Evolutionary conservation across 2,329 filamentous ascomycete genomes (phyloP).

Genomic region (Penicillium hordei): DNA sequence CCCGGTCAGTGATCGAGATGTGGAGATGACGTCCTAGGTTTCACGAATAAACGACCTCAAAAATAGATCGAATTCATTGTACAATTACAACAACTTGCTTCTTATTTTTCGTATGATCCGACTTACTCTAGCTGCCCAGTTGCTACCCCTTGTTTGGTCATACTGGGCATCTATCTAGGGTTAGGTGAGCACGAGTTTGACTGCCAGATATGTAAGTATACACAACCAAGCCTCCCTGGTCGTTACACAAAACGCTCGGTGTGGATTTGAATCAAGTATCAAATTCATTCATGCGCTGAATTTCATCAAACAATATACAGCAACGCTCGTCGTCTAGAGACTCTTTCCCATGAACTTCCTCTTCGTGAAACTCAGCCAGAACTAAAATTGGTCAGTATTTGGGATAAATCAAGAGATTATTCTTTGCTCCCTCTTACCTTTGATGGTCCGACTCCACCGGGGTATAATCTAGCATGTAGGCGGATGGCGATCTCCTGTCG

Average conservation of each 20-base stretch:
- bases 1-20: conserved; percentile 27
- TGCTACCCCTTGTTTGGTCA: not conserved
- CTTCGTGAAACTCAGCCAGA: conserved; percentile 99
- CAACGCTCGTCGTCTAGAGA: conserved; percentile 52
- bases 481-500: conserved; percentile 84
- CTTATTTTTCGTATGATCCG: not conserved
- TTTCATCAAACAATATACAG: conserved; percentile 30
- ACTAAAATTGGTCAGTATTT: conserved; percentile 56
- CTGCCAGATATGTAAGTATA: not conserved
- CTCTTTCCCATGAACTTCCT: conserved; percentile 99
- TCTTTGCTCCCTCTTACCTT: conserved; percentile 47
- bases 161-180: not conserved
- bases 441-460: conserved; percentile 67
- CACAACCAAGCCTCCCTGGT: not conserved
- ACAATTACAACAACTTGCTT: conserved; percentile 19
- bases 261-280: conserved; percentile 8
- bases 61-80: conserved; percentile 13
- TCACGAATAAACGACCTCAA: not conserved
- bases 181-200: not conserved
- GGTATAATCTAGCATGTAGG: conserved; percentile 82
- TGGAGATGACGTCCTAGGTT: conserved; percentile 32
- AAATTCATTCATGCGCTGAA: conserved; percentile 28
- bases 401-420: not conserved
- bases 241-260: not conserved
- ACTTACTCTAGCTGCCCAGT: not conserved